Percentiles rank a stretch among this genome's conserved stretches.
These are phyloP conservation scores for Fusarium keratoplasticum DNA, from an alignment of 2,329 filamentous ascomycete species.

Conservation along the genomic window DNA sequence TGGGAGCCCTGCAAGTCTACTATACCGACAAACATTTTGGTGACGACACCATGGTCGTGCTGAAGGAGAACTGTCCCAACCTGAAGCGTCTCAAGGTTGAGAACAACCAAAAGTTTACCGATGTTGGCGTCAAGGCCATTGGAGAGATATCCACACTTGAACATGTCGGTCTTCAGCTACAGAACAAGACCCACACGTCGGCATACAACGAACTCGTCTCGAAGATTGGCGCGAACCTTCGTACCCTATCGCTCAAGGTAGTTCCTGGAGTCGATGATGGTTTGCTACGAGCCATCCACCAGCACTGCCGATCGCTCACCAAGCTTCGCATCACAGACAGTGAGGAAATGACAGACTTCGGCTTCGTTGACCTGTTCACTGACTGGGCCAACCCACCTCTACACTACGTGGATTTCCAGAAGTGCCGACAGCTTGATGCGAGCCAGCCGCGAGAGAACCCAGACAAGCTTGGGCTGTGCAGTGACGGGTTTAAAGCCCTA, in stretches of 20 bases:
- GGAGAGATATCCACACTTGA: constrained; percentile 72
- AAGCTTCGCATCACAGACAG: constrained; percentile 89
- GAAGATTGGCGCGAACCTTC: constrained; percentile 73
- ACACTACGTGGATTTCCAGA: constrained; percentile 77
- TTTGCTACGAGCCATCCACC: constrained; percentile 77
- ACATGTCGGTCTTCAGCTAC: constrained; percentile 80
- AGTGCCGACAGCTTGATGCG: constrained; percentile 82
- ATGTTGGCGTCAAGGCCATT: constrained; percentile 74
- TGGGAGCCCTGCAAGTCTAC: constrained; percentile 81
- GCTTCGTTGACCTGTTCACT: constrained; percentile 78
- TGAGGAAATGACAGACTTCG: constrained; percentile 78
- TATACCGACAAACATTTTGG: constrained; percentile 86
- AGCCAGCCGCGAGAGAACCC: constrained; percentile 73
- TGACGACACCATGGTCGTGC: constrained; percentile 73
- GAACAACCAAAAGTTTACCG: constrained; percentile 80
- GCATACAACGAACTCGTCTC: constrained; percentile 71
- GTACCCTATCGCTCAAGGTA: constrained; percentile 80
- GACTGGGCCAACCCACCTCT: constrained; percentile 81
- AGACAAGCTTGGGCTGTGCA: constrained; percentile 77
- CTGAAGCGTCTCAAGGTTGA: constrained; percentile 83
- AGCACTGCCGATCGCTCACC: constrained; percentile 72
- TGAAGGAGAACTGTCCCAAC: constrained; percentile 73
- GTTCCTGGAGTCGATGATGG: constrained; percentile 75
- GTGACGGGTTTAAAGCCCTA: constrained; percentile 79
- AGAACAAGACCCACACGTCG: constrained; percentile 65